phyloP scores from a whole-genome alignment of 2,329 filamentous ascomycete genomes.

The Aspergillus sp. region DNA sequence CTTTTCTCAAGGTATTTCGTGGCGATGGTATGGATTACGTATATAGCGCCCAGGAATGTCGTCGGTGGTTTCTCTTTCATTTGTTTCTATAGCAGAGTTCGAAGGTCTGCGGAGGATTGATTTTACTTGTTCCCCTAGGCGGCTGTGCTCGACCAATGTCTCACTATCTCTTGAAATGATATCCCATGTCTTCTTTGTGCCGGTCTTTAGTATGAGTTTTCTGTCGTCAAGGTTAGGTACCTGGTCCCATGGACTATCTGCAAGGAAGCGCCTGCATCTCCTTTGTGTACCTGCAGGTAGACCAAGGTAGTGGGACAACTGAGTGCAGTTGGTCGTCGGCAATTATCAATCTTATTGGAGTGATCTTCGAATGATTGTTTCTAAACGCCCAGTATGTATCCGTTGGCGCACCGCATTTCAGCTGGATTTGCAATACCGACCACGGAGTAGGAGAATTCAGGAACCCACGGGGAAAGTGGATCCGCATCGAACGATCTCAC shows the following conservation, averaged over 20 bases:
- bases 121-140: not conserved
- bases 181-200: slow-evolving; percentile 8
- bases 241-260: not conserved
- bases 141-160: not conserved
- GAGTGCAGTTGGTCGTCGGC: no score
- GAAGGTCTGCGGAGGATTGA: not conserved
- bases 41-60: slow-evolving; percentile 14
- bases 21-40: slow-evolving; percentile 17
- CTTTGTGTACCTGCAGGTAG: not conserved
- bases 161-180: slow-evolving; percentile 8
- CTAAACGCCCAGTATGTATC: not conserved
- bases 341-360: no score
- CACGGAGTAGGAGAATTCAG: not conserved
- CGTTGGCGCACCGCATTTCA: not conserved
- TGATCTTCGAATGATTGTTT: no score
- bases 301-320: not conserved
- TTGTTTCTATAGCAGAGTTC: not conserved
- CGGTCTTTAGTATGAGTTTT: not conserved
- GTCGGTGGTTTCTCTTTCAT: slow-evolving; percentile 6
- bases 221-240: not conserved
- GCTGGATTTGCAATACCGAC: not conserved
- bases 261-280: not conserved
- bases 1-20: slow-evolving; percentile 16
- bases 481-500: not conserved
- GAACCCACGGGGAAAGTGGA: not conserved